A percentile compares a stretch with the other conserved stretches of the same genome.
These are phyloP conservation scores for Teunomyces funiuensis DNA, from an alignment of 805 yeast species.

Conservation along the genomic window DNA sequence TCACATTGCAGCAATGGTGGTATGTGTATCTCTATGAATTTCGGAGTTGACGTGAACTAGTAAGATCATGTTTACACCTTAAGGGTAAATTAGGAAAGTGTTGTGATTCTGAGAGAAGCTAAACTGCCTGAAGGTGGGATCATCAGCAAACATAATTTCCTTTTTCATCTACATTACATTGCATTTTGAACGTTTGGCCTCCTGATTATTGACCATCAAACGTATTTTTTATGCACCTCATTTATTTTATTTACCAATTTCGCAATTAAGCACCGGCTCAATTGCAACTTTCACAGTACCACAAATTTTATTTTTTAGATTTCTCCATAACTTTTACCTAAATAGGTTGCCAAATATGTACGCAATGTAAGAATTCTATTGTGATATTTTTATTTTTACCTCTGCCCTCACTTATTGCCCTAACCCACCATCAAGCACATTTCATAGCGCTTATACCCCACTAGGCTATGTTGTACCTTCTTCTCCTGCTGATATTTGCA, in stretches of 20 bases:
- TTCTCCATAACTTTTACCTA: constrained; percentile 3
- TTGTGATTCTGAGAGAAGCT: not conserved
- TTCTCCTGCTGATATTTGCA: not conserved
- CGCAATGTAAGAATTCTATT: constrained; percentile 1
- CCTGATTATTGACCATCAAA: not conserved
- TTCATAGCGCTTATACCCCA: constrained; percentile 3
- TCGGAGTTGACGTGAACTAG: not conserved
- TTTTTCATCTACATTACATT: constrained; percentile 1
- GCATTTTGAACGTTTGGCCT: not conserved
- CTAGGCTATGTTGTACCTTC: constrained; percentile 2
- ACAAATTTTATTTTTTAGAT: not conserved
- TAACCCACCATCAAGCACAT: not conserved
- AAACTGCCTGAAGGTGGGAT: not conserved
- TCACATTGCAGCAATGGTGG: no score
- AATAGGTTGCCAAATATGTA: constrained; percentile 3
- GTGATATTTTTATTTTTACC: constrained; percentile 1
- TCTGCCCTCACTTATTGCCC: not conserved
- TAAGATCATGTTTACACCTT: not conserved
- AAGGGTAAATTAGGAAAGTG: not conserved
- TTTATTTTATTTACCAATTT: not conserved
- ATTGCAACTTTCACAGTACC: constrained; percentile 4
- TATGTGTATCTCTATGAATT: no score
- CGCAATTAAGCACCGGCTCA: not conserved
- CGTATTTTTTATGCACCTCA: constrained; percentile 1
- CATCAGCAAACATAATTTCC: constrained; percentile 1